Base-by-base conservation (phyloP, 257 asterid genomes). In the Solanum appendiculatum region DNA sequence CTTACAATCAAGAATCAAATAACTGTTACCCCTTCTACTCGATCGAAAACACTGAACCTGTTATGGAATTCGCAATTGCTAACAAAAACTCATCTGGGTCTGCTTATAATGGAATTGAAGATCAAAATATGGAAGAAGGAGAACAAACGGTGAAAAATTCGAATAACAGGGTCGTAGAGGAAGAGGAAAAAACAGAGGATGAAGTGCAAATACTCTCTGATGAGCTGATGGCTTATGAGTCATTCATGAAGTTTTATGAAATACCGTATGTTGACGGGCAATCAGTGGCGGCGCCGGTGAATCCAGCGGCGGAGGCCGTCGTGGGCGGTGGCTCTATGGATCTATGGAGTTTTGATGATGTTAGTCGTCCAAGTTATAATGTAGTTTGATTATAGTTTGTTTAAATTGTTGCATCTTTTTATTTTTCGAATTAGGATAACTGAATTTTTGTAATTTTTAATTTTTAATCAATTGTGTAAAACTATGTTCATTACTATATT, bases 191-290 rank as follows among this genome's bases (percentile, higher is more conserved):
- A 27, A 16, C 23, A 27, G 87, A 86, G 83, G 70, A 83, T n/a
- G 86, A 91, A 85, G 92, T 94, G 90, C 87, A 93, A 94, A 93
- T 90, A 91, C 91, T 95, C 83, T 86, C 94, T 74, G 96, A 96
- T 83, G 99, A 96, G 88, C 90, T 96, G 75, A 90, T 91, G 95
- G 99, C 98, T 39, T 96, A 91, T 27, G 98, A 96, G 66, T 86
- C 93, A 9, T 93, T 78, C 91, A 96, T 94, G 99, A 91, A 90
- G 88, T 96, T 96, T 83, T 95, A 91, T 81, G 95, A 95, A 91
- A 90, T 95, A n/a, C 99, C 99, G 39, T 96, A 93, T 83, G 93
- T 95, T 4, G 98, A 96, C 72, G 99, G 99, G 31, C 92, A 93
- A 91, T 93, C 95, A 2, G 54, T 86, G 88, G 87, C 90, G 74